These are phyloP conservation scores for Rhodomyrtus psidioides DNA, from an alignment of 441 rosid species.

Conservation along the genomic window DNA sequence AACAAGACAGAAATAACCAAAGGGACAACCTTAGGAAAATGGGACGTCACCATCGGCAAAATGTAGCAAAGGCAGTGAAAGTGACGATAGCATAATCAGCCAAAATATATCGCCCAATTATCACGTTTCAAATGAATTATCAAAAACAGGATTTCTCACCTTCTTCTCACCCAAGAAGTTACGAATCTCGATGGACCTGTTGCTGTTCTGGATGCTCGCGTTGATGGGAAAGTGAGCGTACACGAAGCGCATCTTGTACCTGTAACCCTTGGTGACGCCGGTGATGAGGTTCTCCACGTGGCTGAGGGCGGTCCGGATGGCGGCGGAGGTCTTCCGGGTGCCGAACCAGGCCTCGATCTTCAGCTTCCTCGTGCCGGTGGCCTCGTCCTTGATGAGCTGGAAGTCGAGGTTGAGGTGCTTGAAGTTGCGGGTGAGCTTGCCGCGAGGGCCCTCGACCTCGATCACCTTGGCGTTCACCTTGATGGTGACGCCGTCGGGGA, in stretches of 20 bases:
- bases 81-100: neutral
- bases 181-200: constrained; percentile 63
- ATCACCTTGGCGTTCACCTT: constrained; percentile 16
- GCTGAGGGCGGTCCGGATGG: constrained; percentile 61
- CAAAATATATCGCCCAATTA: neutral
- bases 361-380: constrained; percentile 49
- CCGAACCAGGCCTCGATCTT: constrained; percentile 80
- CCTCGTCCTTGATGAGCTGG: constrained; percentile 54
- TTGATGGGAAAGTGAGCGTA: constrained; percentile 79
- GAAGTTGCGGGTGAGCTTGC: constrained; percentile 67
- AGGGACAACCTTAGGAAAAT: too few species aligned
- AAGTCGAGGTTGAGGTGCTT: constrained; percentile 83
- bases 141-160: constrained; percentile 8
- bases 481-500: constrained; percentile 18
- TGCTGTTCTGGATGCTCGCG: constrained; percentile 40
- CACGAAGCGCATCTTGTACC: constrained; percentile 76
- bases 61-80: neutral
- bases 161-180: constrained; percentile 71
- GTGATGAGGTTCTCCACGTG: constrained; percentile 42
- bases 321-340: constrained; percentile 61
- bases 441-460: constrained; percentile 42
- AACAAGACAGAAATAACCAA: neutral
- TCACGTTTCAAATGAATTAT: neutral
- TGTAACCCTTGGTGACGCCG: constrained; percentile 61
- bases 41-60: neutral